Evolutionary conservation across 2,329 filamentous ascomycete species (phyloP).

Genomic region (Xylaria sp.): DNA sequence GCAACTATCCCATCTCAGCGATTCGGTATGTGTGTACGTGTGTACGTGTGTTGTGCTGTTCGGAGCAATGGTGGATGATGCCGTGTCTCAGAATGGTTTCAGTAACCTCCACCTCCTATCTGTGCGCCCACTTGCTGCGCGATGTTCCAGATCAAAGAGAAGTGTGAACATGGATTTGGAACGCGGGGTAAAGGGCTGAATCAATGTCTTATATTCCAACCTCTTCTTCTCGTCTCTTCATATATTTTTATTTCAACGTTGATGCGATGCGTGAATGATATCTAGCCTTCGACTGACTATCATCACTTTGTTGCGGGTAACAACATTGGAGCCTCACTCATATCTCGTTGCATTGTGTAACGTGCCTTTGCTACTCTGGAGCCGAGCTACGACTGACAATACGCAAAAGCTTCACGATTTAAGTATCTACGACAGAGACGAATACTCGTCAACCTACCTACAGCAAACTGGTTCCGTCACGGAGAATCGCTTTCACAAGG

Average conservation of each 20-base stretch:
- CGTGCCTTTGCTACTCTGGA: background rate
- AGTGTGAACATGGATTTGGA: constrained; percentile 5
- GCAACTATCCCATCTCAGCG: background rate
- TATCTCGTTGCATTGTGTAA: background rate
- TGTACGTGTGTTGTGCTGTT: background rate
- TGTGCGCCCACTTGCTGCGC: constrained; percentile 13
- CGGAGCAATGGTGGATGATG: constrained; percentile 15
- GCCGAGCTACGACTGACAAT: background rate
- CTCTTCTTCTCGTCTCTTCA: constrained; percentile 3
- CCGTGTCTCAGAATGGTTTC: constrained; percentile 42
- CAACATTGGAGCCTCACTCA: background rate
- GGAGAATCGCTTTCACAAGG: background rate
- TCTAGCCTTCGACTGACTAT: background rate
- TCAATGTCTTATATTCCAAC: background rate
- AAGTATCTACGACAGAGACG: background rate
- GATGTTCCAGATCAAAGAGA: constrained; percentile 8
- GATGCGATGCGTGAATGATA: background rate
- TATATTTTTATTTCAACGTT: background rate
- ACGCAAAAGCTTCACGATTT: background rate
- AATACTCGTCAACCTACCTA: background rate
- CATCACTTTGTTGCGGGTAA: background rate
- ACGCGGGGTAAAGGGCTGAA: constrained; percentile 10
- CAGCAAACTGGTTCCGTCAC: background rate
- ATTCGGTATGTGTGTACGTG: background rate
- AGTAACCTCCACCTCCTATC: constrained; percentile 37